Conservation (phyloP, 768 basidiomycete genomes). For the Pleurotus ostreatus region DNA sequence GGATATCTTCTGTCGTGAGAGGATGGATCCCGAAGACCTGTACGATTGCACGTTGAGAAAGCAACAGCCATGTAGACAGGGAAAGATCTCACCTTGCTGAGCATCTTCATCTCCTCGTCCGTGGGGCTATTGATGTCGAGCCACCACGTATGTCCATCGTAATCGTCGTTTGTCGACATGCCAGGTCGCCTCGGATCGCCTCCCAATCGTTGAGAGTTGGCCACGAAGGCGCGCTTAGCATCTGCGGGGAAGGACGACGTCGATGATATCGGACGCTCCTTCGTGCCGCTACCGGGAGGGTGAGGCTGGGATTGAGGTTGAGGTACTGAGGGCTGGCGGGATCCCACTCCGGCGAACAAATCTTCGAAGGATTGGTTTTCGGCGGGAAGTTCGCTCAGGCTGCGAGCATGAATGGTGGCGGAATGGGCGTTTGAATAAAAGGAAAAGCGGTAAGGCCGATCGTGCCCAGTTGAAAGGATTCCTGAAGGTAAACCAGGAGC, state of each 20-base stretch:
- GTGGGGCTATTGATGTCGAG: slow-evolving; percentile 90
- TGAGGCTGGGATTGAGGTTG: slow-evolving; percentile 13
- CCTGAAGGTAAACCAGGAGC: slow-evolving; percentile 16
- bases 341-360: slow-evolving; percentile 62
- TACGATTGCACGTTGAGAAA: slow-evolving; percentile 1
- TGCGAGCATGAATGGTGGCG: slow-evolving; percentile 93
- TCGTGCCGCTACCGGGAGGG: not conserved
- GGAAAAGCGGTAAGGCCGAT: slow-evolving; percentile 94
- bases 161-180: slow-evolving; percentile 26
- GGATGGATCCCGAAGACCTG: slow-evolving; percentile 98
- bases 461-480: slow-evolving; percentile 56
- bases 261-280: slow-evolving; percentile 1
- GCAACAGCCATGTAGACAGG: not conserved
- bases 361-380: slow-evolving; percentile 93
- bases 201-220: slow-evolving; percentile 1
- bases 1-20: slow-evolving; percentile 97
- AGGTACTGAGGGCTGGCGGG: slow-evolving; percentile 4
- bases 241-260: not conserved
- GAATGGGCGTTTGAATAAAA: slow-evolving; percentile 94
- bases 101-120: slow-evolving; percentile 97
- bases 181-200: slow-evolving; percentile 5
- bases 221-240: not conserved
- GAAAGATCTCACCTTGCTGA: slow-evolving; percentile 67
- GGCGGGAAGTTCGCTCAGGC: slow-evolving; percentile 87
- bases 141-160: slow-evolving; percentile 93